Percentiles rank a stretch among this genome's conserved stretches.
Conservation (phyloP, 805 yeast genomes). For the Scheffersomyces coipomensis region DNA sequence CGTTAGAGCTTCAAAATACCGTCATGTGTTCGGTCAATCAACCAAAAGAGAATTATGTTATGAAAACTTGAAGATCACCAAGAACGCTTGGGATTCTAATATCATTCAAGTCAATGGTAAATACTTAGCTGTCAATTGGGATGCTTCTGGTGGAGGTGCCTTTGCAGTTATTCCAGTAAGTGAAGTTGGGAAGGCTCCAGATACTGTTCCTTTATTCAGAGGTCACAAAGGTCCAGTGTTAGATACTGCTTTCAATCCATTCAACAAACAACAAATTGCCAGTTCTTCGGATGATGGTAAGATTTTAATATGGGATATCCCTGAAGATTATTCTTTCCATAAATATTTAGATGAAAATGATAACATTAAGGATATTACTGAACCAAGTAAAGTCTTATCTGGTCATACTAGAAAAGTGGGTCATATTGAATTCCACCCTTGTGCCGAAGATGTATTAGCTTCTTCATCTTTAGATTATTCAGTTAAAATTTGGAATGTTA, state of each 20-base stretch:
- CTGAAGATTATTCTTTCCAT: slow-evolving; percentile 74
- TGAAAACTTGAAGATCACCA: slow-evolving; percentile 75
- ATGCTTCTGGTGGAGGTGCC: slow-evolving; percentile 95
- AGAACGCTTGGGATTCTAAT: slow-evolving; percentile 96
- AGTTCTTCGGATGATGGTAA: slow-evolving; percentile 81
- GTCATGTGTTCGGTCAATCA: slow-evolving; percentile 95
- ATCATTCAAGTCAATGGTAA: slow-evolving; percentile 84
- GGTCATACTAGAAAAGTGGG: slow-evolving; percentile 97
- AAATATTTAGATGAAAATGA: slow-evolving; percentile 53
- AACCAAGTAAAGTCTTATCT: slow-evolving; percentile 64
- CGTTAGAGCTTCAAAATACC: slow-evolving; percentile 94
- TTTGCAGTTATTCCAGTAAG: slow-evolving; percentile 87
- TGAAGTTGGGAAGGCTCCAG: slow-evolving; percentile 92
- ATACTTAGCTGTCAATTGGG: slow-evolving; percentile 86
- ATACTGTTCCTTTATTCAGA: slow-evolving; percentile 86
- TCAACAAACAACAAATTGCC: slow-evolving; percentile 69
- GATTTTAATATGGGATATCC: slow-evolving; percentile 85
- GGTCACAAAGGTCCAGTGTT: slow-evolving; percentile 95
- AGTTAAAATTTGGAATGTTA: slow-evolving; percentile 88
- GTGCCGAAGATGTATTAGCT: slow-evolving; percentile 82
- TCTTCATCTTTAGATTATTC: slow-evolving; percentile 89
- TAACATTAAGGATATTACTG: slow-evolving; percentile 58
- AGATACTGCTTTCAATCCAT: slow-evolving; percentile 95
- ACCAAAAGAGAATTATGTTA: slow-evolving; percentile 65
- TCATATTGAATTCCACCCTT: slow-evolving; percentile 85